Base-by-base conservation (phyloP, 2,329 filamentous ascomycete species). In the Fusarium gaditjirri region DNA sequence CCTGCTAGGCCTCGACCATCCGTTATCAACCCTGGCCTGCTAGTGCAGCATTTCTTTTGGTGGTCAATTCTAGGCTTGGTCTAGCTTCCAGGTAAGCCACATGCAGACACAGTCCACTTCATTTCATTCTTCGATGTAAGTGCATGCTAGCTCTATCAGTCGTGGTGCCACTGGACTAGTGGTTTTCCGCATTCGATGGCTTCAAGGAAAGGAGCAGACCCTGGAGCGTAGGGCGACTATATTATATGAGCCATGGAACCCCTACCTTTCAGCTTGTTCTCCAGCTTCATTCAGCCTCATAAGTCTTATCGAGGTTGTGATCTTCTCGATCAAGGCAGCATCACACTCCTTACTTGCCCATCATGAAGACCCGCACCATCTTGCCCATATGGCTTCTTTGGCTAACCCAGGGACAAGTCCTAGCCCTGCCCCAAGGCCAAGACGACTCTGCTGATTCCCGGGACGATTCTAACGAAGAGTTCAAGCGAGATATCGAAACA, bases 331-430 rank as follows among this genome's bases (percentile, higher is more conserved):
- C 60, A 58, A 67, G 52, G 38, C 52, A 46, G 56, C 49, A 41
- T 35, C 50, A 43, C 36, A 43, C 50, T 41, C 46, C 54, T 49
- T 31, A 33, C 44, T 69, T 64, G 25, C 29, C 60, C 71, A 75
- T 49, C 53, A 77, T 77, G 76, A 77, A 61, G 63, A 72, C 74
- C 25, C 56, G 62, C 31, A 69, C 38, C 25, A 46, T 72, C 31
- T 55, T 78, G 52, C 73, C 76, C 46, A 25, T 75, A 67, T 78
- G 76, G 76, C 69, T 78, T 55, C 61, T 78, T 49, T 77, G 75
- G 72, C 76, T 78, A 67, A 77, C 72, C 21, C 65, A 71, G 41
- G 70, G 63, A 50, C 76, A 78, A 69, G 76, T 58, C 27, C 58
- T 74, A 53, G 71, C 64, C 41, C 58, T 76, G 25, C 73, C 74